Percentiles rank a stretch among this genome's conserved stretches.
These are phyloP conservation scores for Daedaleopsis nitida DNA, from an alignment of 768 basidiomycete genomes.

Conservation along the genomic window DNA sequence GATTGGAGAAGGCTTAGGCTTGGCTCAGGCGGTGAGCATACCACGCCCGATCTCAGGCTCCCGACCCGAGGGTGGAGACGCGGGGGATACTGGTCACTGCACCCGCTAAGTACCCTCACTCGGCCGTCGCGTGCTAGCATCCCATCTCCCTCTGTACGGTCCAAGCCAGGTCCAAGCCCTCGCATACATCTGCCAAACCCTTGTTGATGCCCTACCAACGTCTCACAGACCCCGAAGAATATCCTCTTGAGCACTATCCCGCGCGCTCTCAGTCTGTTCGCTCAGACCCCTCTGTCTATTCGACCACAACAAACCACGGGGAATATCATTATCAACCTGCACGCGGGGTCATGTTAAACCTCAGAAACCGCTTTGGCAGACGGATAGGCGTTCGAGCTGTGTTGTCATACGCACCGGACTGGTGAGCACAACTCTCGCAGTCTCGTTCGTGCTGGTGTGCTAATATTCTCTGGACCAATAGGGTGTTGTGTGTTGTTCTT, in stretches of 20 bases:
- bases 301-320: neutral
- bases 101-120: no score
- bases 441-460: neutral
- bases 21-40: no score
- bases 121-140: no score
- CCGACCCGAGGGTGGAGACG: neutral
- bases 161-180: no score
- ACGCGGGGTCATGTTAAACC: neutral
- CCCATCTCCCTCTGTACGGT: no score
- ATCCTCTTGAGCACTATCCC: conserved; percentile 4
- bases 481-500: conserved; percentile 67
- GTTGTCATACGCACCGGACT: conserved; percentile 73
- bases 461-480: conserved; percentile 29
- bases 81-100: no score
- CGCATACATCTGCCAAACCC: neutral
- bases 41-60: neutral
- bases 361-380: conserved; percentile 33
- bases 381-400: conserved; percentile 35
- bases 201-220: conserved; percentile 16
- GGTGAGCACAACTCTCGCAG: conserved; percentile 44
- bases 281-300: neutral
- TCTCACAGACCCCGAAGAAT: conserved; percentile 13
- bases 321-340: neutral
- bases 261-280: neutral
- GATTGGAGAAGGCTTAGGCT: neutral